These are phyloP conservation scores for Leccinum subtestaceum DNA, from an alignment of 768 basidiomycete species.

Conservation along the genomic window DNA sequence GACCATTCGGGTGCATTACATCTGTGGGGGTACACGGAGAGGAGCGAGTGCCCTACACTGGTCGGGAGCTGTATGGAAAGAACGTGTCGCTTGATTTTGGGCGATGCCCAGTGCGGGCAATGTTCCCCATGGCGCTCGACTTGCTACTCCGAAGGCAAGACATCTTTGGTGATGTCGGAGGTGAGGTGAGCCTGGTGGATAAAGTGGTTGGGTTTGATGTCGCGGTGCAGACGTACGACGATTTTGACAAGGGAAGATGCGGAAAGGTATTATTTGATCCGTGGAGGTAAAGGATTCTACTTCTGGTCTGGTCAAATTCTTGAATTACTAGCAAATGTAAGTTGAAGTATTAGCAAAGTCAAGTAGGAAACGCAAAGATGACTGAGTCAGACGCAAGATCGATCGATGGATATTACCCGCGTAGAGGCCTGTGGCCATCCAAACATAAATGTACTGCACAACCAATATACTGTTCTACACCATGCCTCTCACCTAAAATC, in stretches of 20 bases:
- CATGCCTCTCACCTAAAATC: constrained; percentile 6
- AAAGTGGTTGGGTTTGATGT: constrained; percentile 58
- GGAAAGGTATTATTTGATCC: constrained; percentile 80
- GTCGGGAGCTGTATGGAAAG: constrained; percentile 63
- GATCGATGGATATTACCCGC: not conserved
- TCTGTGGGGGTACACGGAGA: constrained; percentile 73
- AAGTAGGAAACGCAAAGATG: not conserved
- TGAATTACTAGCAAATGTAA: not conserved
- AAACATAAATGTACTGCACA: not conserved
- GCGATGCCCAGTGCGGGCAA: constrained; percentile 74
- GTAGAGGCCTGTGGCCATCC: not conserved
- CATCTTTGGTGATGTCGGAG: constrained; percentile 70
- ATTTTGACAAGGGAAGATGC: constrained; percentile 68
- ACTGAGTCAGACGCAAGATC: not conserved
- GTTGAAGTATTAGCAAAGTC: not conserved
- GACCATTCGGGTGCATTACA: constrained; percentile 70
- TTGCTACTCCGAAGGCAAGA: constrained; percentile 68
- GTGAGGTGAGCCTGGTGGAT: constrained; percentile 62
- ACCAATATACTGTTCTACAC: not conserved
- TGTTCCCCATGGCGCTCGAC: constrained; percentile 71
- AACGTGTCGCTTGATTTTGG: constrained; percentile 81
- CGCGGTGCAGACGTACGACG: constrained; percentile 56
- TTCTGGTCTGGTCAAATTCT: not conserved
- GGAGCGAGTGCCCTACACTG: constrained; percentile 52
- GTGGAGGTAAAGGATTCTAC: constrained; percentile 42